Base-by-base conservation (phyloP, 495 filamentous ascomycete genomes). In the Aspergillus olivimuriae region DNA sequence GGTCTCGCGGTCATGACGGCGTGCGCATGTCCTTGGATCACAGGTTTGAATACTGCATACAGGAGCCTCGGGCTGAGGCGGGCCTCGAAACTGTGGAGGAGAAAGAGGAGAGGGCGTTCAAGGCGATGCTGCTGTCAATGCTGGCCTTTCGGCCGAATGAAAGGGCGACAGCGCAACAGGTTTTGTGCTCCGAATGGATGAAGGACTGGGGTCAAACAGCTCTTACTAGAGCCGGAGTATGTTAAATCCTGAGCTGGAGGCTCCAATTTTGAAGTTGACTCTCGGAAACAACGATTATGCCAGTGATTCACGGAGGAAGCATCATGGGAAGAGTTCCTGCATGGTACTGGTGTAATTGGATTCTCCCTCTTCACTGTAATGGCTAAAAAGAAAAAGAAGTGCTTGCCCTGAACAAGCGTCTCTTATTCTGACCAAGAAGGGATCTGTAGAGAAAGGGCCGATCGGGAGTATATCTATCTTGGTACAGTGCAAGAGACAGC, bases 111-210 rank as follows among this genome's bases (percentile, higher is more conserved):
- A 33, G 7, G 31, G 56, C 56, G 1, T 51, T 59, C n/a, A 23
- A 54, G 44, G 32, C 20, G 20, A 53, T 59, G 51, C 43, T 59
- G 30, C 46, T 33, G 4, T 40, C 47, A 22, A 62, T 56, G 48
- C 11, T 50, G 34, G 12, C n/a, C 0, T 53, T 53, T 19, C 35
- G 42, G 37, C 42, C 50, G 1, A 24, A 43, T n/a, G 42, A 53
- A 23, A 41, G 50, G 41, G 35, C 41, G 15, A 48, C 46, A n/a
- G 50, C 50, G 12, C 34, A 39, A 19, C 14, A 53, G 24, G 46
- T 39, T 4, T 18, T 48, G 20, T 10, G 46, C 12, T 42, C 41
- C 12, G 36, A 35, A 23, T 48, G 45, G 50, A 53, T 53, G 50
- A 44, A 46, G 17, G 34, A 23, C 5, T 53, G 49, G 50, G 50